phyloP scores from a whole-genome alignment of 768 basidiomycete species.

The Podaxis mareebaensis region DNA sequence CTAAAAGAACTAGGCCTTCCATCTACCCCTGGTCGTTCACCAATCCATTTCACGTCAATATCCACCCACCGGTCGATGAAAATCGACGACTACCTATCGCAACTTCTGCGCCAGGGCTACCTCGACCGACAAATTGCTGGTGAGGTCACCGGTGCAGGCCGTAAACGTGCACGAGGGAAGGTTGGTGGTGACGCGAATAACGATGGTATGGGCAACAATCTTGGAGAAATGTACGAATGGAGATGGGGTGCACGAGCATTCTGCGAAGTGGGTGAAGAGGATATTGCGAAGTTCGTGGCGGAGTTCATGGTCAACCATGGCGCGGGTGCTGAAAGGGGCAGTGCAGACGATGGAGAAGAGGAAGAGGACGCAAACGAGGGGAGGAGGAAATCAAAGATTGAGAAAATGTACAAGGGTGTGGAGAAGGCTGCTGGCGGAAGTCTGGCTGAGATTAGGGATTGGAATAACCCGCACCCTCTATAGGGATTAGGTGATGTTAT shows the following conservation, averaged over 20 bases:
- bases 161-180: conserved; percentile 48
- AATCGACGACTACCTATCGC: conserved; percentile 66
- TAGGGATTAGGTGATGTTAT: not conserved
- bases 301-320: conserved; percentile 67
- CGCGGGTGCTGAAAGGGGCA: conserved; percentile 27
- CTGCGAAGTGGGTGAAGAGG: conserved; percentile 81
- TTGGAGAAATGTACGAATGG: conserved; percentile 60
- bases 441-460: conserved; percentile 38
- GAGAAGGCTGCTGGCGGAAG: conserved; percentile 66
- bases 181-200: conserved; percentile 26
- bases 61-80: conserved; percentile 51
- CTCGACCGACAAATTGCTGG: conserved; percentile 67
- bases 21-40: conserved; percentile 32
- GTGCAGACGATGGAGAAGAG: conserved; percentile 38
- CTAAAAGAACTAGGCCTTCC: conserved; percentile 71
- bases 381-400: conserved; percentile 37
- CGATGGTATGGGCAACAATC: conserved; percentile 38
- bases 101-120: conserved; percentile 71
- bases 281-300: conserved; percentile 72
- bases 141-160: conserved; percentile 50
- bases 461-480: not conserved
- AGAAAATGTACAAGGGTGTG: conserved; percentile 54
- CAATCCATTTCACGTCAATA: conserved; percentile 52
- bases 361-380: conserved; percentile 28
- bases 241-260: conserved; percentile 83